phyloP scores from a whole-genome alignment of 2,329 filamentous ascomycete species.

The Aplosporella prunicola region DNA sequence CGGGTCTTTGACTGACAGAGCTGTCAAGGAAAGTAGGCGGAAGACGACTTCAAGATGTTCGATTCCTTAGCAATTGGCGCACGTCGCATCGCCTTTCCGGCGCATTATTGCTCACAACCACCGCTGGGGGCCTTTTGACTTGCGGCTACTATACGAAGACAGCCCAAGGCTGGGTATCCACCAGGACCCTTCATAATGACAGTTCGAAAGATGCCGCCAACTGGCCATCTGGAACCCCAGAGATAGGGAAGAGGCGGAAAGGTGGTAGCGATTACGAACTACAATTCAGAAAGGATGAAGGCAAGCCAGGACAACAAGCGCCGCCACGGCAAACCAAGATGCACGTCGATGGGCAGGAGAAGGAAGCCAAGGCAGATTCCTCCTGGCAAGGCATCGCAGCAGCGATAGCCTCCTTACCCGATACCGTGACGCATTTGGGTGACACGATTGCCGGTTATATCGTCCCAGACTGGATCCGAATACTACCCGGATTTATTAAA shows the following conservation, averaged over 20 bases:
- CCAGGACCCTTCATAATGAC: slow-evolving; percentile 1
- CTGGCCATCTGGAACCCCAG: slow-evolving; percentile 2
- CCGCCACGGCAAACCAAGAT: slow-evolving; percentile 26
- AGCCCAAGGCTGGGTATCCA: neutral
- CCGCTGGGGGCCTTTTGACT: too few species aligned
- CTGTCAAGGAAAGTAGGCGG: too few species aligned
- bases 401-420: slow-evolving; percentile 21
- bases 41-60: too few species aligned
- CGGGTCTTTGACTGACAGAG: too few species aligned
- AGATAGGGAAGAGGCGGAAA: neutral
- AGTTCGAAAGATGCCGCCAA: neutral
- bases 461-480: slow-evolving; percentile 71
- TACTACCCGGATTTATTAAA: slow-evolving; percentile 63
- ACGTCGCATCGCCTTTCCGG: too few species aligned
- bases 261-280: neutral
- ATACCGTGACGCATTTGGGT: slow-evolving; percentile 29
- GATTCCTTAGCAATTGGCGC: too few species aligned
- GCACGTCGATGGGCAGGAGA: slow-evolving; percentile 18
- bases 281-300: slow-evolving; percentile 5
- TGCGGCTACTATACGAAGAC: too few species aligned
- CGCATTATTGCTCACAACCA: too few species aligned
- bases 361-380: slow-evolving; percentile 14
- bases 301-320: slow-evolving; percentile 20
- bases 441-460: slow-evolving; percentile 59
- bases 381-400: slow-evolving; percentile 25